These are phyloP conservation scores for Daphne laureola DNA, from an alignment of 441 rosid species.

Conservation along the genomic window DNA sequence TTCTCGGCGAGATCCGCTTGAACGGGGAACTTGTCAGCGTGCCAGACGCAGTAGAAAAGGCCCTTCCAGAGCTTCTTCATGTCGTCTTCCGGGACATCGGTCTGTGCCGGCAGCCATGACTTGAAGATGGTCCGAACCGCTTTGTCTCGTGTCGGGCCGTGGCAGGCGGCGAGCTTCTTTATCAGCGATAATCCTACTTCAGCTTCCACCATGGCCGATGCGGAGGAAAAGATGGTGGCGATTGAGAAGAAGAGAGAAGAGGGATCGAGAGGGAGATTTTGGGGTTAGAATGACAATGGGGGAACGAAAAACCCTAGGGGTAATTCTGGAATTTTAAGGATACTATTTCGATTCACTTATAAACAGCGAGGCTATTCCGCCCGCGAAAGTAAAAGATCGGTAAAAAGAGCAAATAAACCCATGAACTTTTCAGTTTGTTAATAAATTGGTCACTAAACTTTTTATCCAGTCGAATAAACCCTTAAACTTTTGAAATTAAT, in stretches of 20 bases:
- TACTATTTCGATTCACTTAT: no score
- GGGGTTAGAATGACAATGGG: background rate
- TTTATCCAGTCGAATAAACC: no score
- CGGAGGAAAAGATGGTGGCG: background rate
- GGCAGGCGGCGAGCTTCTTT: constrained; percentile 62
- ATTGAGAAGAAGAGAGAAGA: background rate
- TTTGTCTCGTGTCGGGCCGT: constrained; percentile 49
- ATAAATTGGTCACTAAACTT: no score
- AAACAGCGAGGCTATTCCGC: no score
- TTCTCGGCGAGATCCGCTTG: constrained; percentile 62
- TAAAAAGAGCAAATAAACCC: no score
- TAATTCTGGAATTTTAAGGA: constrained; percentile 2
- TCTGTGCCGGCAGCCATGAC: constrained; percentile 67
- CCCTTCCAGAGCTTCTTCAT: constrained; percentile 95
- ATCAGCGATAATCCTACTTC: constrained; percentile 42
- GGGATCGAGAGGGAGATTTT: background rate
- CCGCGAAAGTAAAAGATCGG: no score
- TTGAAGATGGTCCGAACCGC: constrained; percentile 47
- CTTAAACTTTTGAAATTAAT: no score
- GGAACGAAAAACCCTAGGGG: constrained; percentile 11
- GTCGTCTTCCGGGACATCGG: constrained; percentile 54
- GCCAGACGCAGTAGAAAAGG: constrained; percentile 93
- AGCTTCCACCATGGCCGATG: constrained; percentile 17
- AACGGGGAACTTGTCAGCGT: constrained; percentile 63
- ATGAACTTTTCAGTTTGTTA: no score